Percentiles rank a stretch among this genome's conserved stretches.
Conservation (phyloP, 805 yeast genomes). For the Sugiyamaella lignohabitans region DNA sequence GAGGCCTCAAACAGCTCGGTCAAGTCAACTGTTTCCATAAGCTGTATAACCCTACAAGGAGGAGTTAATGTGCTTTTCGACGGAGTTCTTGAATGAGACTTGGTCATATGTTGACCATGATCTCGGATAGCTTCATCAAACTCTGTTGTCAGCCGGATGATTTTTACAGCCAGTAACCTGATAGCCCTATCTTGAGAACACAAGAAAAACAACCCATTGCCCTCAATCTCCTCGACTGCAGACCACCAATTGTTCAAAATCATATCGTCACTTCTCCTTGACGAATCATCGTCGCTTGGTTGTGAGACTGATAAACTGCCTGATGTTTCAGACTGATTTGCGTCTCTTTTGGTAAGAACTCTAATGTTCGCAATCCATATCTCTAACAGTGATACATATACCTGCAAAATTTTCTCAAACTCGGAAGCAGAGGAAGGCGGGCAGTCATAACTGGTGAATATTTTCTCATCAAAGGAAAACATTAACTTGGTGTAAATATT, state of each 20-base stretch:
- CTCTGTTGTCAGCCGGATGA: slow-evolving; percentile 70
- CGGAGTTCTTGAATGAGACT: slow-evolving; percentile 17
- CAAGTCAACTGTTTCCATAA: slow-evolving; percentile 65
- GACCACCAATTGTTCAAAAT: slow-evolving; percentile 60
- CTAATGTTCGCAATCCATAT: slow-evolving; percentile 55
- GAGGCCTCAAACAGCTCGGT: slow-evolving; percentile 51
- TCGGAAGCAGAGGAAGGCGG: slow-evolving; percentile 56
- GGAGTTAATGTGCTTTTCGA: slow-evolving; percentile 14
- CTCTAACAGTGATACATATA: slow-evolving; percentile 72
- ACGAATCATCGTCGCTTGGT: slow-evolving; percentile 24
- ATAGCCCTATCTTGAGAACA: slow-evolving; percentile 79
- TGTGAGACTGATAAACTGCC: too few species aligned
- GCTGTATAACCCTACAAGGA: slow-evolving; percentile 46
- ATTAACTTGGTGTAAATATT: slow-evolving; percentile 74
- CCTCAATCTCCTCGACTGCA: slow-evolving; percentile 90
- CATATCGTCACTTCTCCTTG: slow-evolving; percentile 17
- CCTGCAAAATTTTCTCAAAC: slow-evolving; percentile 49
- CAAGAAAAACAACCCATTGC: slow-evolving; percentile 85
- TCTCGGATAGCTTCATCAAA: slow-evolving; percentile 77
- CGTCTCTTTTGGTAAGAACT: slow-evolving; percentile 18
- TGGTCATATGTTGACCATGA: slow-evolving; percentile 9
- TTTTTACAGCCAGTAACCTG: slow-evolving; percentile 67
- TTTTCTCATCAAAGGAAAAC: slow-evolving; percentile 62
- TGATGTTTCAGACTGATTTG: slow-evolving; percentile 22
- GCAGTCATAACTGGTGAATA: slow-evolving; percentile 43